A percentile compares a stretch with the other conserved stretches of the same genome.
Evolutionary conservation across 1,284 basidiomycete genomes (phyloP).

Genomic region (Pseudozyma hubeiensis): DNA sequence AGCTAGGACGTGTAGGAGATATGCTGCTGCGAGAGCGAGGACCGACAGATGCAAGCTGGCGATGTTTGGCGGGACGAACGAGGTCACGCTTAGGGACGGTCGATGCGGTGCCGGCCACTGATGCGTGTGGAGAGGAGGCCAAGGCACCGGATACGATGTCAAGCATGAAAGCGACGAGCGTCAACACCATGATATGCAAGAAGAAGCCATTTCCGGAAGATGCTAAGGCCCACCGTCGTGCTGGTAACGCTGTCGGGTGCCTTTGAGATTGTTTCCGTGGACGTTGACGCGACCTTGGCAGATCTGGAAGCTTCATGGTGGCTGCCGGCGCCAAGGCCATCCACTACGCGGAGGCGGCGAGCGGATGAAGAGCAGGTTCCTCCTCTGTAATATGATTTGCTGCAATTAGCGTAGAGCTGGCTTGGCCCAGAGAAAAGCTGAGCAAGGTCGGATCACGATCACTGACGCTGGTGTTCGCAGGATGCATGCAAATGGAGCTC

Average conservation of each 20-base stretch:
- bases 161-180: constrained; percentile 29
- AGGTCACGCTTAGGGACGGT: constrained; percentile 23
- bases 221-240: background rate
- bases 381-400: background rate
- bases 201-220: constrained; percentile 13
- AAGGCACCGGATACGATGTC: constrained; percentile 21
- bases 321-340: constrained; percentile 26
- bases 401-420: constrained; percentile 5
- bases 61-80: constrained; percentile 18
- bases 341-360: constrained; percentile 1
- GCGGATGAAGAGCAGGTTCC: background rate
- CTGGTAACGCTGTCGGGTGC: background rate
- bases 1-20: constrained; percentile 27
- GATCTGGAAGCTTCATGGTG: constrained; percentile 26
- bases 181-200: constrained; percentile 38
- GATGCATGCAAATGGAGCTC: no score
- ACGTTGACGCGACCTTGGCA: constrained; percentile 32
- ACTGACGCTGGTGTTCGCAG: no score
- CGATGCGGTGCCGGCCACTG: constrained; percentile 13
- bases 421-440: no score
- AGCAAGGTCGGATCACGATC: no score
- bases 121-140: background rate
- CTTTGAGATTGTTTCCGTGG: constrained; percentile 7
- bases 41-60: constrained; percentile 21
- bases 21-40: constrained; percentile 33